These are phyloP conservation scores for Trametes polyzona DNA, from an alignment of 1,284 basidiomycete species.

Conservation along the genomic window DNA sequence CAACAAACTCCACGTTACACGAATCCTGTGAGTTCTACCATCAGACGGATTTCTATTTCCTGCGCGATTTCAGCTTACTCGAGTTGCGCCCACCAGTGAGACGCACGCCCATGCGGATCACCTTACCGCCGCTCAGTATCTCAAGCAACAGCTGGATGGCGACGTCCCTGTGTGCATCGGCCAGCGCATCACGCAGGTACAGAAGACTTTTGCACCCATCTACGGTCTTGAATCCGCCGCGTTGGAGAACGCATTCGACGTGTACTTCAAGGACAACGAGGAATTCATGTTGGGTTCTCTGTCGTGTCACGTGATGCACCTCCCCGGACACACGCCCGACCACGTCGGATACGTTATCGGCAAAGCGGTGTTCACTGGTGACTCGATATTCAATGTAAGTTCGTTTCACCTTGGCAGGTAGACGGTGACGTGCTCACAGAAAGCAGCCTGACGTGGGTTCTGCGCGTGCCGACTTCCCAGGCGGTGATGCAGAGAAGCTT, in stretches of 20 bases:
- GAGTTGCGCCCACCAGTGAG: constrained; percentile 33
- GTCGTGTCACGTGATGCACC: constrained; percentile 39
- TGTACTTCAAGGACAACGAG: constrained; percentile 42
- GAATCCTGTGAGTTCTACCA: constrained; percentile 41
- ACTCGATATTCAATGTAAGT: constrained; percentile 47
- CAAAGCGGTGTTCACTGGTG: constrained; percentile 44
- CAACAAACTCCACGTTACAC: constrained; percentile 37
- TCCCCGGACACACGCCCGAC: constrained; percentile 45
- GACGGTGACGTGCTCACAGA: neutral
- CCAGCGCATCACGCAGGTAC: constrained; percentile 41
- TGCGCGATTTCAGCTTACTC: neutral
- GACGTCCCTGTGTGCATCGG: constrained; percentile 43
- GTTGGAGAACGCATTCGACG: constrained; percentile 40
- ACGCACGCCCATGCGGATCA: constrained; percentile 49
- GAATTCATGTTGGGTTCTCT: constrained; percentile 40
- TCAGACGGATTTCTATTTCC: neutral
- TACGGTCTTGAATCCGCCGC: constrained; percentile 37
- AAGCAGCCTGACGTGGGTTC: constrained; percentile 44
- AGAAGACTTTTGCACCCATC: constrained; percentile 41
- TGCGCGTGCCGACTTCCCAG: constrained; percentile 46
- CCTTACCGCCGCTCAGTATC: constrained; percentile 44
- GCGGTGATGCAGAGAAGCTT: constrained; percentile 42
- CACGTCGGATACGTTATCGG: constrained; percentile 44
- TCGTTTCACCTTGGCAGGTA: too few relatives aligned
- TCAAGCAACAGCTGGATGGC: constrained; percentile 37